These are phyloP conservation scores for Crassisporium funariophilum DNA, from an alignment of 768 basidiomycete genomes.

Conservation along the genomic window DNA sequence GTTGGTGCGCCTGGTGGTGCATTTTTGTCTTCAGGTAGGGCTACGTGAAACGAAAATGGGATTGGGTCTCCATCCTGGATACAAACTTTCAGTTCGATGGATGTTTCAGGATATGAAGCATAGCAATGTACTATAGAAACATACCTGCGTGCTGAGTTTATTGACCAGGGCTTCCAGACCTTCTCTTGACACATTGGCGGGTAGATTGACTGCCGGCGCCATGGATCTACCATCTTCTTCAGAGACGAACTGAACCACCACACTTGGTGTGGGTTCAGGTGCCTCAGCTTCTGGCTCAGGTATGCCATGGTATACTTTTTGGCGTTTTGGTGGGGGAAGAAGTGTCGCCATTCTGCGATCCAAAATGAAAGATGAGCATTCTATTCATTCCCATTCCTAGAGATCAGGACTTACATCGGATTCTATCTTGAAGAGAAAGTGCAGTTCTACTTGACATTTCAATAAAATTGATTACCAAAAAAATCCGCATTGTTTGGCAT, in stretches of 20 bases:
- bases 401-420: too few relatives aligned
- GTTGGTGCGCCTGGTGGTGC: constrained; percentile 60
- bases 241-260: constrained; percentile 91
- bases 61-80: constrained; percentile 82
- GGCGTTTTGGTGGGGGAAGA: constrained; percentile 87
- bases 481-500: too few relatives aligned
- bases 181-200: constrained; percentile 83
- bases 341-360: constrained; percentile 90
- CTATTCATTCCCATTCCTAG: too few relatives aligned
- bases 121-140: constrained; percentile 20
- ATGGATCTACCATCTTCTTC: constrained; percentile 82
- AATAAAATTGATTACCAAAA: too few relatives aligned
- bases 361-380: too few relatives aligned
- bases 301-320: constrained; percentile 78
- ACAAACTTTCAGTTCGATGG: constrained; percentile 18
- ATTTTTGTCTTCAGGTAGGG: constrained; percentile 58
- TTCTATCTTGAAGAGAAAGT: too few relatives aligned
- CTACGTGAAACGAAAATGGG: constrained; percentile 89
- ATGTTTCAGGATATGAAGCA: constrained; percentile 21
- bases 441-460: too few relatives aligned
- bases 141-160: constrained; percentile 74
- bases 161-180: constrained; percentile 89
- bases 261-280: constrained; percentile 51
- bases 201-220: constrained; percentile 87
- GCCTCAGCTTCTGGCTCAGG: constrained; percentile 62